A percentile compares a stretch with the other conserved stretches of the same genome.
Conservation (phyloP, 2,329 filamentous ascomycete species). For the Sporothrix inflata region DNA sequence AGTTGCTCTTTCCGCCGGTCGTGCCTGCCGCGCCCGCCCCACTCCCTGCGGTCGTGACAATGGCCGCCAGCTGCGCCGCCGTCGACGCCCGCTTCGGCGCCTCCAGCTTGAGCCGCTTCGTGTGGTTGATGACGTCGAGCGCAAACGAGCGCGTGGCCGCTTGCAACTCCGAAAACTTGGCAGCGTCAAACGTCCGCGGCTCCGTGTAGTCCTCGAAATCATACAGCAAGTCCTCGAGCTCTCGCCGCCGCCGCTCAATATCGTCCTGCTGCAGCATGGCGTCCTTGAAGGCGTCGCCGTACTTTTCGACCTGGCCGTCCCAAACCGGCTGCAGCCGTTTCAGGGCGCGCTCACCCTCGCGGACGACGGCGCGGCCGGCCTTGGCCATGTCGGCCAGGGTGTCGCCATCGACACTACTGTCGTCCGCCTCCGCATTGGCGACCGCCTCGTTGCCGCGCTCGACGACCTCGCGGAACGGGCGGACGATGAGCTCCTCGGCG, state of each 20-base stretch:
- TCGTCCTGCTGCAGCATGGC: constrained; percentile 43
- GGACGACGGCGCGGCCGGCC: constrained; percentile 39
- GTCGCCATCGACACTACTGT: constrained; percentile 34
- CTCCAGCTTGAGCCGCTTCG: constrained; percentile 42
- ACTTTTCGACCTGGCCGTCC: constrained; percentile 43
- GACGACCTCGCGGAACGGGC: constrained; percentile 47
- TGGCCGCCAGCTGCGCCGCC: constrained; percentile 19
- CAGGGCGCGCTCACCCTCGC: constrained; percentile 43
- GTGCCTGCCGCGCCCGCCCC: background rate
- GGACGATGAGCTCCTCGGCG: constrained; percentile 40
- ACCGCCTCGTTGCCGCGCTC: constrained; percentile 45
- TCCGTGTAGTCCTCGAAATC: constrained; percentile 51
- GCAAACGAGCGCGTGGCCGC: constrained; percentile 47
- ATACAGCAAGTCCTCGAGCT: constrained; percentile 48
- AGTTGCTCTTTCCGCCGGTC: background rate
- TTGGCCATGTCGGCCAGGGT: constrained; percentile 39
- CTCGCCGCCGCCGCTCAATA: constrained; percentile 39
- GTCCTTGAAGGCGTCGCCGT: constrained; percentile 45
- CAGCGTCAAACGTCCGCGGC: constrained; percentile 43
- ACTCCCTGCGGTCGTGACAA: background rate
- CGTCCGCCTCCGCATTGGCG: constrained; percentile 39
- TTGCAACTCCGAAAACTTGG: constrained; percentile 45
- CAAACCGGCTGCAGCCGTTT: constrained; percentile 46
- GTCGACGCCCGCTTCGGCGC: constrained; percentile 23
- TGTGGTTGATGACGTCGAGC: constrained; percentile 45